phyloP scores from a whole-genome alignment of 192 early-diverging fungal genomes.

The Gryganskiella cystojenkinii region DNA sequence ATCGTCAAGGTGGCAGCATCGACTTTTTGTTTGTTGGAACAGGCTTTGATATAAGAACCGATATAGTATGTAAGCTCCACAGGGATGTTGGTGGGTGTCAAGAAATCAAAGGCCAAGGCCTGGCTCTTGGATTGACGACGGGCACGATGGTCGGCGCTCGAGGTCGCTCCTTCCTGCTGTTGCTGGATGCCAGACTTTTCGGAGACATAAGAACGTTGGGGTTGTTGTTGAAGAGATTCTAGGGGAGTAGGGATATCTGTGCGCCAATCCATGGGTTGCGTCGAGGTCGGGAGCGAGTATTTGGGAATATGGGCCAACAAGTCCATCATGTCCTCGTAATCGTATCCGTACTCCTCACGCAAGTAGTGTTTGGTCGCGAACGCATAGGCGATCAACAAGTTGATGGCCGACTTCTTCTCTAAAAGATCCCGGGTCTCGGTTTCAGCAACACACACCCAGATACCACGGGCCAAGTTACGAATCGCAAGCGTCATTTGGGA shows the following conservation, averaged over 20 bases:
- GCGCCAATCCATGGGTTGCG: slow-evolving; percentile 42
- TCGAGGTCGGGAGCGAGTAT: slow-evolving; percentile 58
- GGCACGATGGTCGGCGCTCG: neutral
- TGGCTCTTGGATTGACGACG: slow-evolving; percentile 22
- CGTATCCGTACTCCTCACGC: slow-evolving; percentile 75
- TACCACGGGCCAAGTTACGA: slow-evolving; percentile 80
- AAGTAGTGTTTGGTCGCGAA: slow-evolving; percentile 87
- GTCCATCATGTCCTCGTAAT: slow-evolving; percentile 76
- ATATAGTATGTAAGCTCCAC: slow-evolving; percentile 71
- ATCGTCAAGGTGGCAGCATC: slow-evolving; percentile 57
- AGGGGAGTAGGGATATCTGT: slow-evolving; percentile 25
- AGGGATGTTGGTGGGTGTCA: slow-evolving; percentile 61
- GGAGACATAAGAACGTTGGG: neutral
- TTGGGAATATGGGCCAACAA: slow-evolving; percentile 72
- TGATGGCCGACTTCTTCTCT: slow-evolving; percentile 77
- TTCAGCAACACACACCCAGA: slow-evolving; percentile 77
- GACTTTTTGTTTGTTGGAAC: slow-evolving; percentile 48
- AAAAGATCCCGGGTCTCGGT: slow-evolving; percentile 62
- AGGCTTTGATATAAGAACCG: slow-evolving; percentile 60
- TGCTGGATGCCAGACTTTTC: neutral
- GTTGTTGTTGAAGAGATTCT: slow-evolving; percentile 5
- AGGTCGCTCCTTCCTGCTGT: neutral
- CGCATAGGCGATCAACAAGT: slow-evolving; percentile 82
- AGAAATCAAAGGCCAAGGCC: slow-evolving; percentile 29
- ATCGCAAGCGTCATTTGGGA: slow-evolving; percentile 72